Conservation (phyloP, 2,329 filamentous ascomycete genomes). For the Penicillium sp. region DNA sequence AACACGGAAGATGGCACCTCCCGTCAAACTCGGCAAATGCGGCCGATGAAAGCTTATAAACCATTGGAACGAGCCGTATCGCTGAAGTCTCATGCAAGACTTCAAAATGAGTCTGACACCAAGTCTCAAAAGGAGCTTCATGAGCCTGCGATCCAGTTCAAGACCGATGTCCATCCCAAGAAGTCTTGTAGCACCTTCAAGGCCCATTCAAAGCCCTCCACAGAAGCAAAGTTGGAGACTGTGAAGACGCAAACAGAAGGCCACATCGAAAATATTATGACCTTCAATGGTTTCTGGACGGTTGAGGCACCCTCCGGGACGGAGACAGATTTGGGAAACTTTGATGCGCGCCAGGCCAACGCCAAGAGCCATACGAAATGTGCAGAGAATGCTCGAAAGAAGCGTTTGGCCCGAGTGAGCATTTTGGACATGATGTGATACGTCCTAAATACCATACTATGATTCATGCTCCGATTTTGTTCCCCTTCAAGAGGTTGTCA, state of each 20-base stretch:
- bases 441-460: constrained; percentile 7
- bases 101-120: background rate
- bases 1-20: background rate
- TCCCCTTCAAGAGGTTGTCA: background rate
- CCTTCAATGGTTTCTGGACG: constrained; percentile 28
- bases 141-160: background rate
- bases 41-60: background rate
- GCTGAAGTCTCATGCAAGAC: background rate
- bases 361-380: background rate
- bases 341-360: constrained; percentile 7
- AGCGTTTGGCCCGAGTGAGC: constrained; percentile 37
- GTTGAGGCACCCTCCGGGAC: constrained; percentile 16
- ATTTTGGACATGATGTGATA: constrained; percentile 33
- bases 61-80: background rate
- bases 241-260: constrained; percentile 4
- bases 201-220: background rate
- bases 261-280: constrained; percentile 24
- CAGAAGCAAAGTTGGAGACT: background rate
- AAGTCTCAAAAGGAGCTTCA: background rate
- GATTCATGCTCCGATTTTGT: background rate
- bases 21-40: background rate
- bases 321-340: constrained; percentile 9
- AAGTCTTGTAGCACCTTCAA: background rate
- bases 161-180: background rate
- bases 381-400: constrained; percentile 20